These are phyloP conservation scores for Solanum corneliomulleri DNA, from an alignment of 257 asterid species.

Conservation along the genomic window DNA sequence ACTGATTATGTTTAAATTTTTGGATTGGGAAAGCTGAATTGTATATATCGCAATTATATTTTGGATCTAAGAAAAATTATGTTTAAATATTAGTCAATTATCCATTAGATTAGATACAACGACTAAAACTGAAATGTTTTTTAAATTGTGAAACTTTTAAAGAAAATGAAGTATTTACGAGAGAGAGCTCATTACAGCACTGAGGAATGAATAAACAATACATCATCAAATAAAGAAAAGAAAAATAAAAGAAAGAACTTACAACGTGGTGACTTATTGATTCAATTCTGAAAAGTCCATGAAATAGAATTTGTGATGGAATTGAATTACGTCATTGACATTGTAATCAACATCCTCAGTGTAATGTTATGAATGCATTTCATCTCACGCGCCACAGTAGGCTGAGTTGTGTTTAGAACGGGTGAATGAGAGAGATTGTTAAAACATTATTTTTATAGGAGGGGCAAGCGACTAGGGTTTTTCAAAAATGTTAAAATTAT, in stretches of 20 bases:
- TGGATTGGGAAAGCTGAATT: neutral
- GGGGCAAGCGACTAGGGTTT: neutral
- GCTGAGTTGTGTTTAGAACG: neutral
- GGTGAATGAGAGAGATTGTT: neutral
- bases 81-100: neutral
- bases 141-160: neutral
- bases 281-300: neutral
- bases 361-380: neutral
- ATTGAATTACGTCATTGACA: neutral
- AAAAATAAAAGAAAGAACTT: neutral
- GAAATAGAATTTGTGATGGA: neutral
- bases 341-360: neutral
- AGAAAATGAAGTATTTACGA: neutral
- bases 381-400: neutral
- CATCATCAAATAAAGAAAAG: neutral
- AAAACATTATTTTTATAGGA: no score
- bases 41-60: neutral
- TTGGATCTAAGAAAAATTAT: neutral
- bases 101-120: neutral
- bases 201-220: neutral
- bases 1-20: neutral
- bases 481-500: no score
- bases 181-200: neutral
- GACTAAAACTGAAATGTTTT: neutral
- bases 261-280: neutral